Conservation (phyloP, 2,329 filamentous ascomycete genomes). For the Gliomastix tumulicola region DNA sequence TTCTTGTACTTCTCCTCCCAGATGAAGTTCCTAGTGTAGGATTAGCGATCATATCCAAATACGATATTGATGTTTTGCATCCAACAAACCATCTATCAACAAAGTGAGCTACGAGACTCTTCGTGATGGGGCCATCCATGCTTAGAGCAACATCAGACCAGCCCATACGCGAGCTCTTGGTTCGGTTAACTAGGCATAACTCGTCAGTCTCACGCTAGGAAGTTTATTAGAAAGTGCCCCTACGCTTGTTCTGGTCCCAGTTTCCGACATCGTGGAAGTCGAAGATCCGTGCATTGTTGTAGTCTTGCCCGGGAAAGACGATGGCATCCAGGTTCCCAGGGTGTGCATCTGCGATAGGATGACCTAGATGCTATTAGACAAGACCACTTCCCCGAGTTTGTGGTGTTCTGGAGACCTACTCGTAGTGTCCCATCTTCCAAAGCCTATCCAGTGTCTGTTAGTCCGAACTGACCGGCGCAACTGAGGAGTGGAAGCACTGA, state of each 20-base stretch:
- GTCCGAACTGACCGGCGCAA: too few relatives aligned
- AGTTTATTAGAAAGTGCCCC: too few relatives aligned
- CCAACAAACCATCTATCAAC: constrained; percentile 64
- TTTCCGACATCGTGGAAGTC: constrained; percentile 73
- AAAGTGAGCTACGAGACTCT: constrained; percentile 73
- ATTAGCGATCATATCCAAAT: constrained; percentile 2
- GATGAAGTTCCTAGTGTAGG: constrained; percentile 63
- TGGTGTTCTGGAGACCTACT: constrained; percentile 40
- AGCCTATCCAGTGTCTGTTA: constrained; percentile 36
- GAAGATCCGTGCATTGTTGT: constrained; percentile 80
- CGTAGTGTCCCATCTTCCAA: constrained; percentile 83
- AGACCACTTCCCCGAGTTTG: too few relatives aligned
- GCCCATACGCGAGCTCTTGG: constrained; percentile 77
- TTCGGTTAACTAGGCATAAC: constrained; percentile 60
- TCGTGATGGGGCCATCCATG: constrained; percentile 65
- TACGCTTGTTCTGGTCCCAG: constrained; percentile 76
- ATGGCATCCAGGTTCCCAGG: constrained; percentile 69
- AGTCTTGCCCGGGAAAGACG: constrained; percentile 85
- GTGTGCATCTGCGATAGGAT: constrained; percentile 79
- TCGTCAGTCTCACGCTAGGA: background rate
- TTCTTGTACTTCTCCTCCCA: constrained; percentile 70
- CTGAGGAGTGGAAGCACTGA: constrained; percentile 20
- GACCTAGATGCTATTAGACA: constrained; percentile 40
- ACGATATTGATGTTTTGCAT: background rate
- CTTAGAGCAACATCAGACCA: constrained; percentile 85